Base-by-base conservation (phyloP, 495 filamentous ascomycete species). In the Hypoxylon rickii region DNA sequence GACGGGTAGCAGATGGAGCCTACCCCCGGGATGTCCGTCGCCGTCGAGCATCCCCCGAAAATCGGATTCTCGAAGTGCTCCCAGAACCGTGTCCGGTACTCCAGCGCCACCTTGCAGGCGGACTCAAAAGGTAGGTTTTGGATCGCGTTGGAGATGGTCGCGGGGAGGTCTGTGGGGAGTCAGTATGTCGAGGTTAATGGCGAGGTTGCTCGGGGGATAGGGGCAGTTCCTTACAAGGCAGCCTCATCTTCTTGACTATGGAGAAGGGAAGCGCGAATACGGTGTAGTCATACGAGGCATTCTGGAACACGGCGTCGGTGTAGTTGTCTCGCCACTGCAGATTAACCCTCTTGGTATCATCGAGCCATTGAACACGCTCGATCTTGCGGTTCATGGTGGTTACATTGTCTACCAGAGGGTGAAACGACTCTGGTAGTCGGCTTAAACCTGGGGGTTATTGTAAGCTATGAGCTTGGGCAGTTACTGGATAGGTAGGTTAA, bases 1-100 rank as follows among this genome's bases (percentile, higher is more conserved):
- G 78, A 78, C 0, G 86, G 86, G 60, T 87, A 89, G 67, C 84
- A 87, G 44, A 86, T 77, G 2, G 40, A 71, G 0, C 80, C 78
- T 39, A 88, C 75, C 0, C 83, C 83, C 0, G 80, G 71, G 24
- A 87, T 81, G 57, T 88, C 82, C 12, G 59, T 67, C 3, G 77
- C 73, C 0, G 72, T 73, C 13, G 77, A 77, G 55, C 85, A 88
- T 1, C 83, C 81, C 31, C 86, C 86, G 50, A 79, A 71, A 63
- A 89, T 88, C 4, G 86, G 86, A 10, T 76, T 70, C 11, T 69
- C 61, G 47, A 78, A 72, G 34, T 87, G 78, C 53, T 88, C 86
- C 86, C 86, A 89, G 77, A 89, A 89, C 3, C 86, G 78, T 0
- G 80, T 79, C 50, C 73, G 65, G 67, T 83, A 89, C 34, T 84